phyloP scores from a whole-genome alignment of 495 filamentous ascomycete species.

The Podospora bellae-mahoneyi region DNA sequence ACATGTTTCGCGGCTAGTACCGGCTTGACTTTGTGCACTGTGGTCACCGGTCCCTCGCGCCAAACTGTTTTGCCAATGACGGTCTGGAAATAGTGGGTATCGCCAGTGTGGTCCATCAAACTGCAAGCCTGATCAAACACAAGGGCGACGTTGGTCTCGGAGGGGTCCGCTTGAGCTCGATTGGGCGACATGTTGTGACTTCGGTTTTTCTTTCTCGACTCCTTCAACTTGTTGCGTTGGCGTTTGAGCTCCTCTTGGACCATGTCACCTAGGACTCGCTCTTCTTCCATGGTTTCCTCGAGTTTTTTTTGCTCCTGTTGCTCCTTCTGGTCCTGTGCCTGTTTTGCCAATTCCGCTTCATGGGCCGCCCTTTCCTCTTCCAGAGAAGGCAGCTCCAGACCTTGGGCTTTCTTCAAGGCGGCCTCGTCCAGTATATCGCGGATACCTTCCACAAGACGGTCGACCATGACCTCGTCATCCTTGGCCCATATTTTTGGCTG shows the following conservation, averaged over 20 bases:
- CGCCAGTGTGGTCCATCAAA: constrained; percentile 55
- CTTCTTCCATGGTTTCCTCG: constrained; percentile 67
- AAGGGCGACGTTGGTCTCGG: constrained; percentile 39
- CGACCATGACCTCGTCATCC: constrained; percentile 74
- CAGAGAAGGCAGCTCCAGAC: constrained; percentile 73
- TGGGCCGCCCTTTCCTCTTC: constrained; percentile 81
- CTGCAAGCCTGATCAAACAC: constrained; percentile 68
- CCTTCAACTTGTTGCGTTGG: constrained; percentile 56
- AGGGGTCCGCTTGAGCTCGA: constrained; percentile 28
- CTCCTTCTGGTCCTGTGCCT: constrained; percentile 49
- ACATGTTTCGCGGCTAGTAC: constrained; percentile 50
- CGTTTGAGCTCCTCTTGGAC: constrained; percentile 71
- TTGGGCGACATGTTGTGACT: constrained; percentile 29
- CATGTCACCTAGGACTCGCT: constrained; percentile 68
- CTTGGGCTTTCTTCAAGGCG: constrained; percentile 65
- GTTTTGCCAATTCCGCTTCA: constrained; percentile 48
- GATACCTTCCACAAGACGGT: constrained; percentile 75
- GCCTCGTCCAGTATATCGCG: constrained; percentile 88
- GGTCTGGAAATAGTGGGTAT: constrained; percentile 57
- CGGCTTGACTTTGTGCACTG: constrained; percentile 66
- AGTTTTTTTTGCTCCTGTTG: constrained; percentile 48
- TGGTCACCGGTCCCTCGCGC: constrained; percentile 54
- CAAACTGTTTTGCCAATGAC: constrained; percentile 60
- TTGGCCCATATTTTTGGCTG: constrained; percentile 63
- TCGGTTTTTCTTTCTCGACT: constrained; percentile 48